Percentiles rank a stretch among this genome's conserved stretches.
Conservation (phyloP, 345 rosid genomes). For the Atalantia buxifolia region DNA sequence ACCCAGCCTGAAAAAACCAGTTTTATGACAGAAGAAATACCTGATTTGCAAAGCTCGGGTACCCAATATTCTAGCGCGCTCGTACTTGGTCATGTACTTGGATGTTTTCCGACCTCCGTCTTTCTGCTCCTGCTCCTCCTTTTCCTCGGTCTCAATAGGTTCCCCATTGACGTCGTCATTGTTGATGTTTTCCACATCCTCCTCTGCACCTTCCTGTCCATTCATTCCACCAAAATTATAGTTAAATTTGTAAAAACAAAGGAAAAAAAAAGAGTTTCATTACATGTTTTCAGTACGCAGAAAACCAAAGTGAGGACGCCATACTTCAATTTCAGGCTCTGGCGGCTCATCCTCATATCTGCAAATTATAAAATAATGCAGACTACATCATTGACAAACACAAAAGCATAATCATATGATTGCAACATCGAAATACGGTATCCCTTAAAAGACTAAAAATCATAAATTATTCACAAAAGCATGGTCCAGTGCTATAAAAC, state of each 20-base stretch:
- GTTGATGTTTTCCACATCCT: constrained; percentile 50
- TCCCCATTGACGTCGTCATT: constrained; percentile 58
- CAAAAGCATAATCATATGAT: background rate
- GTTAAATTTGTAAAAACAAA: background rate
- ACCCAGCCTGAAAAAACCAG: background rate
- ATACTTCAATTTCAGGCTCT: constrained; percentile 84
- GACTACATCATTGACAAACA: background rate
- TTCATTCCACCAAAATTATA: constrained; percentile 6
- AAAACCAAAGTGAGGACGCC: background rate
- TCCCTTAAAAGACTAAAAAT: background rate
- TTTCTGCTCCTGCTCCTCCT: constrained; percentile 35
- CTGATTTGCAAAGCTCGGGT: constrained; percentile 84
- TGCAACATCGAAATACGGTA: background rate
- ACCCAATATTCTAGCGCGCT: constrained; percentile 83
- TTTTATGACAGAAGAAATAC: constrained; percentile 22
- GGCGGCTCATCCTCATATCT: constrained; percentile 88
- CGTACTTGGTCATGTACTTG: constrained; percentile 79
- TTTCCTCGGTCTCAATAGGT: constrained; percentile 63
- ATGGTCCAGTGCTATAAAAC: background rate
- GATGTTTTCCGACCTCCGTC: constrained; percentile 62
- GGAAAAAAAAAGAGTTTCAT: background rate
- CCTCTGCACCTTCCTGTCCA: constrained; percentile 78
- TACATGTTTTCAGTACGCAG: background rate
- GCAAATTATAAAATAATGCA: constrained; percentile 15
- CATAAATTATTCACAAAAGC: background rate